phyloP scores from a whole-genome alignment of 139 green algal species.

The Chlorella vulgaris region DNA sequence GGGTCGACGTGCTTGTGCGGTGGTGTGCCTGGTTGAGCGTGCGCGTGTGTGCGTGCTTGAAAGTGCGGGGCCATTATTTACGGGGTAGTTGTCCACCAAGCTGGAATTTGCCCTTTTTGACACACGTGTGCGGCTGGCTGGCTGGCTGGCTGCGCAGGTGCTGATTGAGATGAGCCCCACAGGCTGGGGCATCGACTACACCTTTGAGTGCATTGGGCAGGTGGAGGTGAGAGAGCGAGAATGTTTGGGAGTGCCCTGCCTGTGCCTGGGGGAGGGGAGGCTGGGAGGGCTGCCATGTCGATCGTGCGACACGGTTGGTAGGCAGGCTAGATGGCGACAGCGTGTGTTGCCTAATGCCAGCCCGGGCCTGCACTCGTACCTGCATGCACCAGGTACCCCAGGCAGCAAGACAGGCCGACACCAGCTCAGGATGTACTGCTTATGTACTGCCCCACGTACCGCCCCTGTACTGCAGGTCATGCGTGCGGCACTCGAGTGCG shows the following conservation, averaged over 20 bases:
- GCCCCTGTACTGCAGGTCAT: constrained; percentile 74
- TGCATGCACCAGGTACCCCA: too few relatives aligned
- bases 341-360: too few relatives aligned
- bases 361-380: too few relatives aligned
- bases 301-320: too few relatives aligned
- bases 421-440: background rate
- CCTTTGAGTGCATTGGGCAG: constrained; percentile 94
- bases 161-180: constrained; percentile 88
- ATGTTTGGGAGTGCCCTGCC: background rate
- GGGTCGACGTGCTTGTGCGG: background rate
- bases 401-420: too few relatives aligned
- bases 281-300: background rate
- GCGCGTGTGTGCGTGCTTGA: too few relatives aligned
- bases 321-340: too few relatives aligned
- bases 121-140: background rate
- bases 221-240: constrained; percentile 48
- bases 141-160: constrained; percentile 47
- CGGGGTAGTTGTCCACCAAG: too few relatives aligned
- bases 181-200: constrained; percentile 93
- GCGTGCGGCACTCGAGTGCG: constrained; percentile 92
- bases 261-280: background rate
- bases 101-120: too few relatives aligned
- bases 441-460: background rate
- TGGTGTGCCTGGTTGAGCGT: too few relatives aligned
- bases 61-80: too few relatives aligned